Base-by-base conservation (phyloP, 139 green algal species). In the Micractinium conductrix region DNA sequence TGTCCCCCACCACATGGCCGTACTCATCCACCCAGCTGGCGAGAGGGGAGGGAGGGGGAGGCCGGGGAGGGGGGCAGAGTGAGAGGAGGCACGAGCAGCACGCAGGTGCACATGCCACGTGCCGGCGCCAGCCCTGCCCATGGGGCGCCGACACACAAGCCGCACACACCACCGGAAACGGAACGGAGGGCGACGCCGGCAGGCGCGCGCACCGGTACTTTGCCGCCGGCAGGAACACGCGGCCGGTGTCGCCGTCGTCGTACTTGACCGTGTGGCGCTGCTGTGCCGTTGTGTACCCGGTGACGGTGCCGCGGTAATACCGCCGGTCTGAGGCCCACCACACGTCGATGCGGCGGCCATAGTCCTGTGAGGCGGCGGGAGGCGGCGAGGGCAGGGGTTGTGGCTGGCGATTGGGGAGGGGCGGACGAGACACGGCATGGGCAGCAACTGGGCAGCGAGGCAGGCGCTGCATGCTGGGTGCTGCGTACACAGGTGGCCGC, bases 241-340 rank as follows among this genome's bases (percentile, higher is more conserved):
- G 86, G 88, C 96, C 93, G 37, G 79, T 78, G 63, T 94, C 92
- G 3, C 91, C 91, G 75, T 96, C 93, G 81, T 96, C 94, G 74
- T 96, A 96, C 78, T 92, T 84, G 58, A 97, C 87, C 21, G 88
- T 91, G 87, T 96, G 93, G 48, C 90, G 92, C 71, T 89, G 69
- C 22, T 74, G 89, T 38, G 42, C 75, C 17, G 86, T 30, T 58
- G 79, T 88, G 91, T 94, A 98, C 22, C 84, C 90, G 1, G 91
- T 82, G 22, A 98, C 84, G 22, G 88, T 95, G 74, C 92, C 95
- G 5, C 87, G 67, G 85, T 96, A 97, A 75, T 90, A 96, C 24
- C 87, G 78, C 48, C 74, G 78, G 80, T 98, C 95, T 0, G 62
- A 92, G 30, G 95, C 90, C 94, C 95, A 97, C 53, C 88, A 94